Conservation (phyloP, 2,329 filamentous ascomycete genomes). For the Alternaria panax region DNA sequence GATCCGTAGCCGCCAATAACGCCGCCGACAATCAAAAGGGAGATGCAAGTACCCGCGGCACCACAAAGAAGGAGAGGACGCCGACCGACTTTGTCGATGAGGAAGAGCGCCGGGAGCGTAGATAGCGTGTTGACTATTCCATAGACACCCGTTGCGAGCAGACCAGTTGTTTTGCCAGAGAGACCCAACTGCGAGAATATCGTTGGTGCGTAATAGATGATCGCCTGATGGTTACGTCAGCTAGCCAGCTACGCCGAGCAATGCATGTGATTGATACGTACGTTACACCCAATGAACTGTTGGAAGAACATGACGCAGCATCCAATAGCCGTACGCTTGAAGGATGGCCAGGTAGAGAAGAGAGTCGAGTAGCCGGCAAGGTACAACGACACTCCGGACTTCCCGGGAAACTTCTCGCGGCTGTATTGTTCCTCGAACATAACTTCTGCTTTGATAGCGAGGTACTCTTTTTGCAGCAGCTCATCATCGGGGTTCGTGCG, state of each 20-base stretch:
- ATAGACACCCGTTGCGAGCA: constrained; percentile 75
- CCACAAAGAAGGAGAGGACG: constrained; percentile 69
- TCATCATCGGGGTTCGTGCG: constrained; percentile 57
- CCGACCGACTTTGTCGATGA: constrained; percentile 69
- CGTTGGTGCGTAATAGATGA: constrained; percentile 47
- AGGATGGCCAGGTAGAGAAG: constrained; percentile 54
- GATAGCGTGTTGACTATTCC: constrained; percentile 61
- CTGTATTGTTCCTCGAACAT: constrained; percentile 62
- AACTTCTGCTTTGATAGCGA: constrained; percentile 52
- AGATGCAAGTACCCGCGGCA: constrained; percentile 72
- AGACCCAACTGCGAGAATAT: constrained; percentile 78
- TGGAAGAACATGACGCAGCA: constrained; percentile 54
- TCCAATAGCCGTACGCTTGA: constrained; percentile 48
- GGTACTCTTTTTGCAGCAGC: constrained; percentile 71
- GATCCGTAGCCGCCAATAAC: constrained; percentile 70
- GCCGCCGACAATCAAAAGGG: constrained; percentile 75
- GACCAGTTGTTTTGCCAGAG: constrained; percentile 69
- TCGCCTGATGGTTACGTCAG: constrained; percentile 67
- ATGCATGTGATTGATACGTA: neutral
- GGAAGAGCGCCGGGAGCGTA: constrained; percentile 71
- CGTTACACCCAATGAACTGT: constrained; percentile 75
- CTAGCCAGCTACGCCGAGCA: constrained; percentile 43
- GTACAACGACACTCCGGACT: constrained; percentile 60
- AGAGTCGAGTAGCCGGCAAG: constrained; percentile 61
- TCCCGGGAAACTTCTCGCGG: constrained; percentile 44